A percentile compares a stretch with the other conserved stretches of the same genome.
Evolutionary conservation across 2,329 filamentous ascomycete genomes (phyloP).

Genomic region (Cladosporium sphaerospermum): DNA sequence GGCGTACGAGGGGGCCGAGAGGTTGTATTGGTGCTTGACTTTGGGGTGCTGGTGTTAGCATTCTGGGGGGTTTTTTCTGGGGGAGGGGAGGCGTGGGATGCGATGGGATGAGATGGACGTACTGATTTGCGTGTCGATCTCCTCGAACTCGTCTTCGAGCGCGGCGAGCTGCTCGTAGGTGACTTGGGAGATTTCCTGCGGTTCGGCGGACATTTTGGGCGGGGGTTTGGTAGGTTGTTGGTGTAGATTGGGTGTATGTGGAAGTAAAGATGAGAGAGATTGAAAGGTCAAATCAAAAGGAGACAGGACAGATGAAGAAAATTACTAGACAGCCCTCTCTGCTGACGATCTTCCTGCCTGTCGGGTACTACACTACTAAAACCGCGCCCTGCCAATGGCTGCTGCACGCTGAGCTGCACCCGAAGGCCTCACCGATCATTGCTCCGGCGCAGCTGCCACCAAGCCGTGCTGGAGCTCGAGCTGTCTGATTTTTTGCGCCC

Average conservation of each 20-base stretch:
- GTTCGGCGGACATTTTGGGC: slow-evolving; percentile 2
- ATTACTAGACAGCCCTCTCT: too few relatives aligned
- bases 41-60: not conserved
- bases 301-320: not conserved
- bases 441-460: too few relatives aligned
- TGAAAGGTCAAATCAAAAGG: not conserved
- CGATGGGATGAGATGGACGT: slow-evolving; percentile 34
- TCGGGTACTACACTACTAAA: too few relatives aligned
- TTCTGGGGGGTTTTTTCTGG: too few relatives aligned
- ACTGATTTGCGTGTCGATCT: slow-evolving; percentile 79
- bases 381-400: not conserved
- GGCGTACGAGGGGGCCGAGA: slow-evolving; percentile 65
- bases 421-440: not conserved
- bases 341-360: too few relatives aligned
- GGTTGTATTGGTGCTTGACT: slow-evolving; percentile 50
- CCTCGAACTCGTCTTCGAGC: slow-evolving; percentile 77
- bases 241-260: not conserved
- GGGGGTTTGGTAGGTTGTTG: not conserved
- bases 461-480: too few relatives aligned
- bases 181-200: slow-evolving; percentile 26
- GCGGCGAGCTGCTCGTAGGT: slow-evolving; percentile 72
- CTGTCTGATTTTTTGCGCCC: too few relatives aligned
- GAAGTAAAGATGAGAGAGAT: not conserved
- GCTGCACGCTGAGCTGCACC: not conserved
- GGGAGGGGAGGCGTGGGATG: too few relatives aligned